These are phyloP conservation scores for Eustoma russellianum DNA, from an alignment of 257 asterid species.

Conservation along the genomic window DNA sequence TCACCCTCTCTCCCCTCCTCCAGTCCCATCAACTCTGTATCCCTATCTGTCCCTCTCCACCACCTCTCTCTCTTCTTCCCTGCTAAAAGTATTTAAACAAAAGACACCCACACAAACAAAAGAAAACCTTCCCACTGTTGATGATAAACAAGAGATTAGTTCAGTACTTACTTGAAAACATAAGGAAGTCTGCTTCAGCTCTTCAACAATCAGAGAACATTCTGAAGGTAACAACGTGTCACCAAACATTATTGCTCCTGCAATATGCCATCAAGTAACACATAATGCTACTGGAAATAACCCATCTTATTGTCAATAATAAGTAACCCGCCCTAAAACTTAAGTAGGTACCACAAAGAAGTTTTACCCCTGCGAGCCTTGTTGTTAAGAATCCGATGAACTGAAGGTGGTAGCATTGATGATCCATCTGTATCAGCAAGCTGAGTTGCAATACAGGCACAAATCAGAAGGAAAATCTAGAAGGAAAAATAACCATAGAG, in stretches of 20 bases:
- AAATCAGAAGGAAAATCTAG: conserved; percentile 10
- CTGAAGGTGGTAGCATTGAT: conserved; percentile 84
- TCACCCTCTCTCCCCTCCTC: neutral
- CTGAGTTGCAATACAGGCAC: conserved; percentile 25
- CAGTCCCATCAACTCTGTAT: too few species aligned
- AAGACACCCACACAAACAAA: too few species aligned
- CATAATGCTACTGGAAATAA: neutral
- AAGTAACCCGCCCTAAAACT: neutral
- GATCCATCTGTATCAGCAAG: conserved; percentile 96
- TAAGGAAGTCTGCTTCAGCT: conserved; percentile 73
- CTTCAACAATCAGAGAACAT: conserved; percentile 87
- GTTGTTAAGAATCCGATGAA: conserved; percentile 68
- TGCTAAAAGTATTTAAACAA: too few species aligned
- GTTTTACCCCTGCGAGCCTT: conserved; percentile 90
- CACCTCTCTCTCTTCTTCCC: too few species aligned
- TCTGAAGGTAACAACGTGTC: conserved; percentile 82
- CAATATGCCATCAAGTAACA: conserved; percentile 1
- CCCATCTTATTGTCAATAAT: too few species aligned
- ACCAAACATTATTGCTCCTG: conserved; percentile 98
- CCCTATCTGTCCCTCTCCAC: too few species aligned
- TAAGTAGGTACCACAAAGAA: conserved; percentile 8
- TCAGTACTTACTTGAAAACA: conserved; percentile 79
- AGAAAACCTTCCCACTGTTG: too few species aligned
- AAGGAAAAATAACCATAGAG: neutral
- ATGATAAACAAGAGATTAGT: neutral